Evolutionary conservation across 225 moss, liverwort and hornwort genomes (phyloP), one percentile per base, ranked within the genome.

Genomic region (Rhytidiadelphus loreus): DNA sequence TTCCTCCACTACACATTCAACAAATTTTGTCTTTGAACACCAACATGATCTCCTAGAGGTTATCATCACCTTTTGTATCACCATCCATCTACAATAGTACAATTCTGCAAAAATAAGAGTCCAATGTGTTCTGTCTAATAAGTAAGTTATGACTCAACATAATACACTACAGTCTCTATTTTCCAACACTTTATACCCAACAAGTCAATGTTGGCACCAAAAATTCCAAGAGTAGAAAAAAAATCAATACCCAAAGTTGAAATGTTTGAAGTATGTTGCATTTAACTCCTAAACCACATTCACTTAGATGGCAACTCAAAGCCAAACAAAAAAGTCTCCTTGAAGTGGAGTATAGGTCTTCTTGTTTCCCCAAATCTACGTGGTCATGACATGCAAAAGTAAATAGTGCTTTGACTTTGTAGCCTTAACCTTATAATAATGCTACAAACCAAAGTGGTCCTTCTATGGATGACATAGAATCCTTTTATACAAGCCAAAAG

Each of bases 261-360:
- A 46, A 73, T 73, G 6, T 29, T 0, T 44, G 1, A 16, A 72
- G 6, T 44, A 44, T 17, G 3, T 72, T 44, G 44, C 2, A 2
- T 2, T 16, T 5, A 26, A 43, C 0, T 3, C 9, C 26, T 26
- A 41, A 41, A 72, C 0, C 0, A 71, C 28, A 43, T 43, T 71
- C 2, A 3, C 9, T 16, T 43, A 1, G 16, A 43, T 6, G 10
- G 2, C 28, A 71, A 16, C 3, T 28, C 9, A 26, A 26, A 71
- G 16, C 8, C 0, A 5, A 71, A 9, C 5, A 6, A 62, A 33
- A 33, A 14, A 68, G 8, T 23, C 15, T 25, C 10, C 26, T 43
- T 43, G 9, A 16, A 16, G 43, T 7, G 4, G 5, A 2, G 0
- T 41, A 6, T 11, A 1, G 21, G 3, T 52, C 3, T 28, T 43